Evolutionary conservation across 176 grass and related monocot genomes (phyloP), one percentile per base, ranked within the genome.

Genomic region (bread wheat (Triticum aestivum)): DNA sequence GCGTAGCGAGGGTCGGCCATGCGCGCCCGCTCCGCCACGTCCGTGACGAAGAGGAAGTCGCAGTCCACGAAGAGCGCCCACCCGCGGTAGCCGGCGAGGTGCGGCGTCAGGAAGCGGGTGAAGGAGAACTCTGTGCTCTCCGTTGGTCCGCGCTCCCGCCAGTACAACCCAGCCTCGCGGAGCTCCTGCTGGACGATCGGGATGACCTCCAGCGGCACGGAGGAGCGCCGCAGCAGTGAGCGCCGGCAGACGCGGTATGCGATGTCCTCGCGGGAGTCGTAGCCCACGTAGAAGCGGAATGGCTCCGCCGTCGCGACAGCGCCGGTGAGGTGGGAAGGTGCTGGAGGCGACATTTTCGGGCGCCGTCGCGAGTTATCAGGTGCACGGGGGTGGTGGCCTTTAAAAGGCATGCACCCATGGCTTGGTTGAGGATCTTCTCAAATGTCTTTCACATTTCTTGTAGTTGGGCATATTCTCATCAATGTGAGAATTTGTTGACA

Each of bases 61-160:
- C 93, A 95, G 65, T 98, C 95, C 26, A 98, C 61, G 87, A 98
- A 95, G 52, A 98, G 73, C 15, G 85, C 95, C 91, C 93, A 98
- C 20, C 93, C 91, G 29, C 72, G 74, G 91, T 82, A 92, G 0
- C 87, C 93, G 11, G 91, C 75, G 20, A 95, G 90, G 71, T 82
- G 51, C 0, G 95, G 92, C 2, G 92, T 94, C 5, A 97, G 92
- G 85, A 97, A 97, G 68, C 92, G 95, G 70, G 92, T 93, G 91
- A 97, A 97, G 65, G 95, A 97, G 92, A 97, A 95, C 85, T 97
- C 92, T 9, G 95, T 97, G 79, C 89, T 93, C 89, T 97, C 95
- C 12, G 92, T 97, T 1, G 91, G 89, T 1, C 82, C 87, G 37
- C 91, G 95, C 61, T 86, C 89, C 9, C 92, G 92, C 91, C 87